phyloP scores from a whole-genome alignment of 75 land plant genomes.

The Selaginella tamariscina region DNA sequence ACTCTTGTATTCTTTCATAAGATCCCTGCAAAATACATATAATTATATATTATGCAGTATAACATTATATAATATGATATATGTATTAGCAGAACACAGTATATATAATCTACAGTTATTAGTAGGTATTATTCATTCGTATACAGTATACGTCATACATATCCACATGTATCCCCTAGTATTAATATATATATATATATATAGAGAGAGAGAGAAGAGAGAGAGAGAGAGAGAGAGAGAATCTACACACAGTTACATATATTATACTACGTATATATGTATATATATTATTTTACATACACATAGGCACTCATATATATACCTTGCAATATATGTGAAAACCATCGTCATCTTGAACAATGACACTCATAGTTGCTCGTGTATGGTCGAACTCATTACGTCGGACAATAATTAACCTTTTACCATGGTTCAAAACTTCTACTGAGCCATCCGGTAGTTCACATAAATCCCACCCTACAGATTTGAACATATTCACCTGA shows the following conservation, averaged over 20 bases:
- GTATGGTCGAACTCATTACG: constrained; percentile 37
- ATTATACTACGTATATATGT: too few species aligned
- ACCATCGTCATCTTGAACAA: constrained; percentile 25
- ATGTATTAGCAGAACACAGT: too few species aligned
- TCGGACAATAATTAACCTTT: constrained; percentile 23
- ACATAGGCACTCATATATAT: background rate
- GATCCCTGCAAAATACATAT: constrained; percentile 26
- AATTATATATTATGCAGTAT: too few species aligned
- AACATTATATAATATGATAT: too few species aligned
- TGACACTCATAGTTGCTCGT: constrained; percentile 34
- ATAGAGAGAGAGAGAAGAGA: too few species aligned
- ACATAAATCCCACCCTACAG: constrained; percentile 29
- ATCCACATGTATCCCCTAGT: too few species aligned
- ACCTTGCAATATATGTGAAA: constrained; percentile 30
- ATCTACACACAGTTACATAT: too few species aligned
- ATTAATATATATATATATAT: too few species aligned
- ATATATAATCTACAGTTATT: too few species aligned
- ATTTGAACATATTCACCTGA: constrained; percentile 34
- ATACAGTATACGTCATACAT: too few species aligned
- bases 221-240: too few species aligned
- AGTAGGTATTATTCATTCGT: background rate
- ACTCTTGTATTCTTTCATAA: constrained; percentile 27
- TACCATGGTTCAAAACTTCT: constrained; percentile 15
- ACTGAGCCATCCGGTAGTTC: constrained; percentile 22
- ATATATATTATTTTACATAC: too few species aligned